Percentiles rank a stretch among this genome's conserved stretches.
Evolutionary conservation across 352 stramenopile species (phyloP).

Genomic region (Pythium monospermum): DNA sequence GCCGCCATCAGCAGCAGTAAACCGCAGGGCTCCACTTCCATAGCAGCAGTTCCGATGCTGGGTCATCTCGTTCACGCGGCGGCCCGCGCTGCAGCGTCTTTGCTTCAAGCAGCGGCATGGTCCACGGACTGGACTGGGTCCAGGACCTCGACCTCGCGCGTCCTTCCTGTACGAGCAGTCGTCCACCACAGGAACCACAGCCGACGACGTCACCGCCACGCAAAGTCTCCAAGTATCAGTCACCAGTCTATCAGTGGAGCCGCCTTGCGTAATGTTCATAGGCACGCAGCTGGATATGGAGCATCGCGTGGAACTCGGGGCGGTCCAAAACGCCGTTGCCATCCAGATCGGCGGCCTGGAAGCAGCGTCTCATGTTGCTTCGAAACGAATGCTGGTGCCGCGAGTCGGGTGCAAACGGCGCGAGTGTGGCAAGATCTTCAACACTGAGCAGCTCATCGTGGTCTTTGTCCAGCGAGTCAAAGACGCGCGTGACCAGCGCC

Average conservation of each 20-base stretch:
- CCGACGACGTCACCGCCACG: slow-evolving; percentile 37
- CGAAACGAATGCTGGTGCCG: slow-evolving; percentile 47
- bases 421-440: slow-evolving; percentile 39
- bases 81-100: background rate
- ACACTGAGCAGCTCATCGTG: slow-evolving; percentile 42
- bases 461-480: slow-evolving; percentile 43
- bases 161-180: background rate
- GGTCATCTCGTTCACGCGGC: slow-evolving; percentile 1
- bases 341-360: slow-evolving; percentile 40
- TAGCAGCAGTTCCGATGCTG: slow-evolving; percentile 18
- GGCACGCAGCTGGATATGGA: slow-evolving; percentile 36
- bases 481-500: slow-evolving; percentile 32
- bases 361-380: slow-evolving; percentile 54
- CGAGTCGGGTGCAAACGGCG: slow-evolving; percentile 26
- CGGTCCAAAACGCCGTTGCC: slow-evolving; percentile 33
- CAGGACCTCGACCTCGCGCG: background rate
- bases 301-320: slow-evolving; percentile 43
- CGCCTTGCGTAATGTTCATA: slow-evolving; percentile 52
- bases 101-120: slow-evolving; percentile 9
- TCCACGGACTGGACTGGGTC: slow-evolving; percentile 1
- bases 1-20: too few relatives aligned
- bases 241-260: slow-evolving; percentile 6
- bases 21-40: too few relatives aligned
- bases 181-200: background rate
- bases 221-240: slow-evolving; percentile 66